phyloP scores from a whole-genome alignment of 176 grass and related monocot species.

The Oryza brachyantha region DNA sequence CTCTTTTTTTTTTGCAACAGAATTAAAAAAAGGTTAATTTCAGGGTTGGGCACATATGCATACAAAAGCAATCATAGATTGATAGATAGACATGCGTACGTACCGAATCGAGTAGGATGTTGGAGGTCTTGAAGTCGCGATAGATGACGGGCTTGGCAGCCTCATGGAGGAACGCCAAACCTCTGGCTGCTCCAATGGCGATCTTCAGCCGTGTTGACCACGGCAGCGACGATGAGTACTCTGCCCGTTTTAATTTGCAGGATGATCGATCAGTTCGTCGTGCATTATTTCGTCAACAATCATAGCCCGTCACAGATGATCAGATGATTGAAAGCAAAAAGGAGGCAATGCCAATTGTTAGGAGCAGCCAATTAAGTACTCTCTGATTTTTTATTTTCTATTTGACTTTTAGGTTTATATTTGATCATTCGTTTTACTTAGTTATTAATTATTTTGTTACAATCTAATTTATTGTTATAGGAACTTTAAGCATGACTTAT shows the following conservation, averaged over 20 bases:
- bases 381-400: too few species aligned
- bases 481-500: too few species aligned
- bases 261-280: not conserved
- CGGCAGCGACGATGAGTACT: constrained; percentile 46
- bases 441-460: too few species aligned
- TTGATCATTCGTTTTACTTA: too few species aligned
- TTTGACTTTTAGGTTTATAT: too few species aligned
- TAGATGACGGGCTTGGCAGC: constrained; percentile 67
- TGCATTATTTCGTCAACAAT: not conserved
- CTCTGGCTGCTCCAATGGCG: constrained; percentile 68
- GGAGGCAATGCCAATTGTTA: not conserved
- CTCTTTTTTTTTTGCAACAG: too few species aligned
- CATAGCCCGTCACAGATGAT: not conserved
- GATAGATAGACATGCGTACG: not conserved
- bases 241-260: constrained; percentile 19
- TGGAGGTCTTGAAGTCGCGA: constrained; percentile 87
- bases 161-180: constrained; percentile 80
- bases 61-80: too few species aligned
- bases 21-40: too few species aligned
- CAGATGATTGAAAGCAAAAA: not conserved
- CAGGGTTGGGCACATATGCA: too few species aligned
- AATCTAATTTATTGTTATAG: too few species aligned
- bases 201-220: constrained; percentile 76
- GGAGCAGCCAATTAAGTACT: not conserved
- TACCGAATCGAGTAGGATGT: constrained; percentile 80